Percentiles rank a stretch among this genome's conserved stretches.
phyloP scores from a whole-genome alignment of 2,329 filamentous ascomycete genomes.

The Colletotrichum musae region DNA sequence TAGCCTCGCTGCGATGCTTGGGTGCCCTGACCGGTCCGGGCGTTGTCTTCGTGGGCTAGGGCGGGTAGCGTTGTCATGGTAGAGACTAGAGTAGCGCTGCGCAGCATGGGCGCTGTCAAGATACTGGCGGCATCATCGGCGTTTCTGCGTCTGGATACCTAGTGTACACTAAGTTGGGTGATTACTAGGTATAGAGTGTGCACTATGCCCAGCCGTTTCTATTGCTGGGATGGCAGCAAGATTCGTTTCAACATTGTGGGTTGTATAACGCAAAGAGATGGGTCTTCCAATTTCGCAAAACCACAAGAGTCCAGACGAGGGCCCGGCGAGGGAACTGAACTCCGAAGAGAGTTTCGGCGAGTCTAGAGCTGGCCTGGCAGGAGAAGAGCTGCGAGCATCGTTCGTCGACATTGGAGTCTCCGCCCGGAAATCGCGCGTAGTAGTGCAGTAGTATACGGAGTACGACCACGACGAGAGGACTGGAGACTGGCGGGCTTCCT shows the following conservation, averaged over 20 bases:
- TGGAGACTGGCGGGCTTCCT: slow-evolving; percentile 31
- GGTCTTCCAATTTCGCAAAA: slow-evolving; percentile 19
- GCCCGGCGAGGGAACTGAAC: slow-evolving; percentile 24
- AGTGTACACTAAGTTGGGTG: no score
- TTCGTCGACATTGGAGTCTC: slow-evolving; percentile 15
- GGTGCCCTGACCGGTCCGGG: slow-evolving; percentile 38
- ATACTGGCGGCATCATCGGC: slow-evolving; percentile 31
- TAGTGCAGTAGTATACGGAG: no score
- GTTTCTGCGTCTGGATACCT: not conserved
- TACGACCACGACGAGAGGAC: not conserved
- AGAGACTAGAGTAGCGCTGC: no score
- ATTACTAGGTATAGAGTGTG: no score
- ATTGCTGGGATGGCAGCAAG: slow-evolving; percentile 31
- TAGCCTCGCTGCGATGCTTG: slow-evolving; percentile 11
- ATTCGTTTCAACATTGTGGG: slow-evolving; percentile 36
- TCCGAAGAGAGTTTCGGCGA: slow-evolving; percentile 24
- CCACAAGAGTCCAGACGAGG: not conserved
- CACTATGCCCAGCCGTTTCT: slow-evolving; percentile 15
- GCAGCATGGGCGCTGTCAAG: slow-evolving; percentile 23
- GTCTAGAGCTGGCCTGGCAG: slow-evolving; percentile 10
- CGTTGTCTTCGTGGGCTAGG: slow-evolving; percentile 24
- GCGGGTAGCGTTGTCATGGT: not conserved
- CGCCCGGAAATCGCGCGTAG: slow-evolving; percentile 38
- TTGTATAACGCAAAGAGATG: slow-evolving; percentile 22
- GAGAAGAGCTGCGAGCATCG: not conserved